Evolutionary conservation across 139 green algal genomes (phyloP).

Genomic region (Tetraselmis chui): DNA sequence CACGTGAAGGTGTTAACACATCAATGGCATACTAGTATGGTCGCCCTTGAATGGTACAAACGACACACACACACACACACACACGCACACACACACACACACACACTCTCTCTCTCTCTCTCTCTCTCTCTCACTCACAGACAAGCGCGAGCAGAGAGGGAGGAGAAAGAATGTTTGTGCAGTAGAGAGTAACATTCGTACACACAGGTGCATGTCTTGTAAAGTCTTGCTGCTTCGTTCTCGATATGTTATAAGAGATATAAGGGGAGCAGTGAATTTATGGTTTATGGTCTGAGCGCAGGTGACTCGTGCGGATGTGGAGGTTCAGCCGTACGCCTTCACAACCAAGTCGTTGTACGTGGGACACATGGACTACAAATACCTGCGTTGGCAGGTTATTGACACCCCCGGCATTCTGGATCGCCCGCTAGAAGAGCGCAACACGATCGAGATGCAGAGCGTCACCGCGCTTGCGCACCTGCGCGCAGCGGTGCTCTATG

Average conservation of each 20-base stretch:
- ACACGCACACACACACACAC: no score
- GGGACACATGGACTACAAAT: constrained; percentile 98
- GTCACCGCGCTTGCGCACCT: constrained; percentile 98
- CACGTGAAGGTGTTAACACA: no score
- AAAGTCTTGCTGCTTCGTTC: not conserved
- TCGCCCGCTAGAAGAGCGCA: constrained; percentile 94
- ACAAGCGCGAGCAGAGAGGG: no score
- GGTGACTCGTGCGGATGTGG: constrained; percentile 95
- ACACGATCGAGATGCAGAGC: constrained; percentile 98
- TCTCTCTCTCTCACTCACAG: no score
- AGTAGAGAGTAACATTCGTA: no score
- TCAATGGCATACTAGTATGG: no score
- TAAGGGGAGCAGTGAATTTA: not conserved
- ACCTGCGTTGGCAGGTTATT: constrained; percentile 89
- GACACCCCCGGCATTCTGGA: constrained; percentile 98
- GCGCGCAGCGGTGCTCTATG: constrained; percentile 90
- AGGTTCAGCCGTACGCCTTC: constrained; percentile 97
- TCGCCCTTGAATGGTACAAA: no score
- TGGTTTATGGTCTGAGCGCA: no score
- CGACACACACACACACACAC: no score
- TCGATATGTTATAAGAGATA: not conserved
- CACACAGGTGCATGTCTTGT: no score
- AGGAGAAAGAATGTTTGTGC: no score
- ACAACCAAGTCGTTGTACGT: constrained; percentile 96
- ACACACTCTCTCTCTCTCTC: no score